phyloP scores from a whole-genome alignment of 768 basidiomycete species.

The Macrocybe gigantea region DNA sequence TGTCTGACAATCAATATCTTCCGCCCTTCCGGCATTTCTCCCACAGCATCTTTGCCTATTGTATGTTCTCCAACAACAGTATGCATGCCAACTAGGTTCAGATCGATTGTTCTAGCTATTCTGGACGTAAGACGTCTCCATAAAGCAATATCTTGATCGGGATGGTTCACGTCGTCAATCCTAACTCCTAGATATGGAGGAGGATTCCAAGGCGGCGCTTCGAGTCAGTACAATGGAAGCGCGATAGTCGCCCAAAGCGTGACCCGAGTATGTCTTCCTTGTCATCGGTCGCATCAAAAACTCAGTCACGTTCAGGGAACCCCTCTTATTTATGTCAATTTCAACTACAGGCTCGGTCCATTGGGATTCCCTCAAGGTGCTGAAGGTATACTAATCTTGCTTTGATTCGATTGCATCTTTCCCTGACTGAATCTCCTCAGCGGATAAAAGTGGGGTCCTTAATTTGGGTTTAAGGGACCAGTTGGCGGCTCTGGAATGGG shows the following conservation, averaged over 20 bases:
- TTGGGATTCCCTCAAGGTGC: constrained; percentile 38
- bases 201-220: constrained; percentile 14
- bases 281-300: not conserved
- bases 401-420: not conserved
- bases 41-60: constrained; percentile 29
- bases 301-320: constrained; percentile 22
- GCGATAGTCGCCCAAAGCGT: constrained; percentile 19
- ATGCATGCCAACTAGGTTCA: not conserved
- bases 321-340: constrained; percentile 37
- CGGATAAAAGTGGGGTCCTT: constrained; percentile 22
- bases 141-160: too few species aligned
- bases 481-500: constrained; percentile 36
- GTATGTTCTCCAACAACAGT: constrained; percentile 15
- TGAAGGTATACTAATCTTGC: constrained; percentile 13
- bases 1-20: constrained; percentile 57
- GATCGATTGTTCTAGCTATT: constrained; percentile 20
- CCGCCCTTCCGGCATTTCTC: constrained; percentile 32
- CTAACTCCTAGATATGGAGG: constrained; percentile 16
- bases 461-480: constrained; percentile 38
- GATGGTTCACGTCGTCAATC: not conserved
- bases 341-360: constrained; percentile 37
- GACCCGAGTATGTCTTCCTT: constrained; percentile 12
- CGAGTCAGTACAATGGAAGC: constrained; percentile 17
- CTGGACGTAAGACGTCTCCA: constrained; percentile 27
- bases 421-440: constrained; percentile 8